Percentiles rank a stretch among this genome's conserved stretches.
Conservation (phyloP, 805 yeast genomes). For the Teunomyces tritomae region DNA sequence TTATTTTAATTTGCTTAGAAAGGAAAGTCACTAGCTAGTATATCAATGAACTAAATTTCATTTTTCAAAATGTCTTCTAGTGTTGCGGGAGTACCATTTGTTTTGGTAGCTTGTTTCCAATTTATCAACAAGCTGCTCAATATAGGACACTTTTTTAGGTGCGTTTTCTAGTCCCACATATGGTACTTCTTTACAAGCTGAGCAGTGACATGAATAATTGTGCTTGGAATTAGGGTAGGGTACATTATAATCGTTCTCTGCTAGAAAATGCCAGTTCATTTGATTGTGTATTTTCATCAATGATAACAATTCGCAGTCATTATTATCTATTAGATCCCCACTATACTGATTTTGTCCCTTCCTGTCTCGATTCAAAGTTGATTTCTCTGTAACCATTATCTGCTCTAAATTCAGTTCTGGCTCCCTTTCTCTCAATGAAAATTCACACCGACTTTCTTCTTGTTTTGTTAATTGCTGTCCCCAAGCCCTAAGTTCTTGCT, state of each 20-base stretch:
- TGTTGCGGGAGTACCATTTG: background rate
- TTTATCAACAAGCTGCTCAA: background rate
- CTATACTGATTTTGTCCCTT: too few relatives aligned
- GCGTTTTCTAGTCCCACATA: background rate
- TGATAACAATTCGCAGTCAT: too few relatives aligned
- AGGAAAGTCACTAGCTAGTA: too few relatives aligned
- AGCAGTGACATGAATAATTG: background rate
- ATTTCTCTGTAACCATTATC: too few relatives aligned
- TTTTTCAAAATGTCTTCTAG: background rate
- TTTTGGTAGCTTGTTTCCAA: background rate
- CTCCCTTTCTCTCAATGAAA: background rate
- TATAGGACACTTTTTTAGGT: background rate
- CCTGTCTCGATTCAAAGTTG: too few relatives aligned
- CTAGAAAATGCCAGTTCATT: background rate
- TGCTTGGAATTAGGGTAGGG: background rate
- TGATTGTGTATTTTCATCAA: too few relatives aligned
- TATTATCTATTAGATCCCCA: too few relatives aligned
- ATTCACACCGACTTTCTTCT: background rate
- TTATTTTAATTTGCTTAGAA: too few relatives aligned
- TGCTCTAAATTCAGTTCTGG: too few relatives aligned
- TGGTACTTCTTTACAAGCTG: background rate
- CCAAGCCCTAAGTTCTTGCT: background rate
- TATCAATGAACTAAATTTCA: background rate
- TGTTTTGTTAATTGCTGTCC: background rate
- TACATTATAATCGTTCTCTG: background rate